phyloP scores from a whole-genome alignment of 1,139 yeast genomes.

The Diutina pseudorugosa region DNA sequence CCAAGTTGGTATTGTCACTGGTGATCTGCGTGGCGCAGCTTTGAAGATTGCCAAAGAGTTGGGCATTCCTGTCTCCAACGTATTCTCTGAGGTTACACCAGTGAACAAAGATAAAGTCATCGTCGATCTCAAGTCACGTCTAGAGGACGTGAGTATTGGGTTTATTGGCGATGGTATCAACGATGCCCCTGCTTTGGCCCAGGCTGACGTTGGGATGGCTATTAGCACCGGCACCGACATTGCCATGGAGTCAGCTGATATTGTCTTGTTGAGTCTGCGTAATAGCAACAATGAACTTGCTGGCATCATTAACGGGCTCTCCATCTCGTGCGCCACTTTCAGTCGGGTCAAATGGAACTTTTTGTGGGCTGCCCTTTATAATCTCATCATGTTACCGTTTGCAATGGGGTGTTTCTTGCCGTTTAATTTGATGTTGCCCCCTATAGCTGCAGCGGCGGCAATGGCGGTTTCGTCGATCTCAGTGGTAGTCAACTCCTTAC shows the following conservation, averaged over 20 bases:
- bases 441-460: conserved; percentile 85
- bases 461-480: conserved; percentile 91
- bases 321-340: conserved; percentile 62
- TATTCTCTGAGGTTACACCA: conserved; percentile 73
- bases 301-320: conserved; percentile 64
- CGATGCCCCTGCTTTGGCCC: conserved; percentile 91
- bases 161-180: conserved; percentile 96
- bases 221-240: conserved; percentile 89
- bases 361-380: conserved; percentile 78
- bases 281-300: conserved; percentile 29
- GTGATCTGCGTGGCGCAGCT: conserved; percentile 65
- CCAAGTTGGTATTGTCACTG: conserved; percentile 82
- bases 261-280: conserved; percentile 44
- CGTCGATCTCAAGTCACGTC: conserved; percentile 36
- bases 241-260: conserved; percentile 92
- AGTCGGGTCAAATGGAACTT: conserved; percentile 68
- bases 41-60: conserved; percentile 49
- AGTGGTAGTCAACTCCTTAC: conserved; percentile 71
- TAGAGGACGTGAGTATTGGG: conserved; percentile 38
- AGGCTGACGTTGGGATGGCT: conserved; percentile 84
- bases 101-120: conserved; percentile 64
- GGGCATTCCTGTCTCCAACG: conserved; percentile 52
- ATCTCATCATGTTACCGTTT: conserved; percentile 79
- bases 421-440: conserved; percentile 64
- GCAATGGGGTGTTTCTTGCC: conserved; percentile 90